Conservation (phyloP, 2,329 filamentous ascomycete genomes). For the Didymellaceae sp. region DNA sequence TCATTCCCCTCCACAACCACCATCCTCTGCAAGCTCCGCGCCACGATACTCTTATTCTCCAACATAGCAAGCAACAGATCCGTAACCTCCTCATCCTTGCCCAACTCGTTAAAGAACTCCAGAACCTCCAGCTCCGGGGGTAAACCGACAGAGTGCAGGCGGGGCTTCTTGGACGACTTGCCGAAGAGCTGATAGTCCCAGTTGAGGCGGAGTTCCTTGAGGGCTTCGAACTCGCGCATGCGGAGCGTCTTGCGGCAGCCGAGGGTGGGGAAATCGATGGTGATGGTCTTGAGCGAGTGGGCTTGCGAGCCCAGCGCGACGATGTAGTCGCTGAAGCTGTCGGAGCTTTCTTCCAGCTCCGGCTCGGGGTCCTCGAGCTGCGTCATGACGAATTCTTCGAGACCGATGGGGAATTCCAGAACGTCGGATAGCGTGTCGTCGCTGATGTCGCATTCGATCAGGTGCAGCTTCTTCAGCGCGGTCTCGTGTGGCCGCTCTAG, state of each 20-base stretch:
- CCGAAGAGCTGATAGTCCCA: constrained; percentile 45
- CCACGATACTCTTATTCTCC: constrained; percentile 36
- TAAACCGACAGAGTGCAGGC: constrained; percentile 40
- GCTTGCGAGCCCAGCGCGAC: constrained; percentile 38
- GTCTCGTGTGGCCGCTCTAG: constrained; percentile 41
- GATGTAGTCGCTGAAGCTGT: constrained; percentile 42
- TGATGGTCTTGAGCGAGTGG: constrained; percentile 37
- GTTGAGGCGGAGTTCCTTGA: constrained; percentile 37
- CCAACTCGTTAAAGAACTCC: constrained; percentile 43
- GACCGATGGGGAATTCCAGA: constrained; percentile 39
- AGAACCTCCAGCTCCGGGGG: constrained; percentile 37
- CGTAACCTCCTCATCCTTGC: constrained; percentile 39
- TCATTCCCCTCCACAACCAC: constrained; percentile 37
- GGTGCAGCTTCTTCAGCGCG: constrained; percentile 33
- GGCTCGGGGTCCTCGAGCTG: constrained; percentile 40
- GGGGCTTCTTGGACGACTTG: constrained; percentile 41
- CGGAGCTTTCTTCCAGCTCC: constrained; percentile 41
- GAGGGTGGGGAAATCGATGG: constrained; percentile 38
- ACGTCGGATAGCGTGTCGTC: constrained; percentile 41
- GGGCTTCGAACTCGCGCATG: constrained; percentile 35
- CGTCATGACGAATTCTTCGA: constrained; percentile 44
- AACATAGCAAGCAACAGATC: constrained; percentile 37
- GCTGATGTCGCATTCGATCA: constrained; percentile 45
- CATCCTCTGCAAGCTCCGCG: constrained; percentile 32
- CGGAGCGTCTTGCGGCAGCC: constrained; percentile 38